Evolutionary conservation across 345 rosid genomes (phyloP).

Genomic region (Adansonia digitata): DNA sequence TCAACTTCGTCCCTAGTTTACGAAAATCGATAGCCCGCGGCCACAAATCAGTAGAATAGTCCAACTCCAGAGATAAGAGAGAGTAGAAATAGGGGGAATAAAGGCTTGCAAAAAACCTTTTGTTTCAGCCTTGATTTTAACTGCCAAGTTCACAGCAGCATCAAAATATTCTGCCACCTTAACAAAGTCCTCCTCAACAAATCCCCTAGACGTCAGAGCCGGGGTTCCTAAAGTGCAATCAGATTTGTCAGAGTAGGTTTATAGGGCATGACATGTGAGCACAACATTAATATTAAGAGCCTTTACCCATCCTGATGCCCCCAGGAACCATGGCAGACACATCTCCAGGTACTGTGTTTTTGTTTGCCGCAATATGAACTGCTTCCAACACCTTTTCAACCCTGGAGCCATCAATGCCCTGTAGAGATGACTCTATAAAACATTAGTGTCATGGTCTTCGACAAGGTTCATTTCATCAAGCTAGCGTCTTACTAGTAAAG

Average conservation of each 20-base stretch:
- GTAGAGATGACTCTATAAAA: constrained; percentile 6
- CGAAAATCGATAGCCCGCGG: constrained; percentile 16
- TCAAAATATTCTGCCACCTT: constrained; percentile 84
- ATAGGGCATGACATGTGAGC: background rate
- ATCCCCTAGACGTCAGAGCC: constrained; percentile 87
- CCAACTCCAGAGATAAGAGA: background rate
- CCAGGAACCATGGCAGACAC: constrained; percentile 99
- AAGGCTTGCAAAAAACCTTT: constrained; percentile 45
- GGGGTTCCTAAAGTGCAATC: constrained; percentile 66
- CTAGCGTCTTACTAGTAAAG: background rate
- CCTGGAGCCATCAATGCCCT: constrained; percentile 96
- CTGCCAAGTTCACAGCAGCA: constrained; percentile 58
- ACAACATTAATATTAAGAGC: background rate
- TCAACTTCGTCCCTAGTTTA: constrained; percentile 57
- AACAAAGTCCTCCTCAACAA: constrained; percentile 80
- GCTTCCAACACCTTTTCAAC: constrained; percentile 98
- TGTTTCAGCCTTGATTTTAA: constrained; percentile 76
- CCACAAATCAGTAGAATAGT: constrained; percentile 3
- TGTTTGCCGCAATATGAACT: constrained; percentile 97
- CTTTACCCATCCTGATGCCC: constrained; percentile 97
- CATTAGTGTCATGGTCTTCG: background rate
- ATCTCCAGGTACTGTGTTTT: constrained; percentile 99
- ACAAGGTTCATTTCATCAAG: background rate
- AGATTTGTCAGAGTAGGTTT: constrained; percentile 14
- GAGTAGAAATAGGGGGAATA: background rate